A percentile compares a stretch with the other conserved stretches of the same genome.
These are phyloP conservation scores for Myxozyma udenii DNA, from an alignment of 805 yeast genomes.

Conservation along the genomic window DNA sequence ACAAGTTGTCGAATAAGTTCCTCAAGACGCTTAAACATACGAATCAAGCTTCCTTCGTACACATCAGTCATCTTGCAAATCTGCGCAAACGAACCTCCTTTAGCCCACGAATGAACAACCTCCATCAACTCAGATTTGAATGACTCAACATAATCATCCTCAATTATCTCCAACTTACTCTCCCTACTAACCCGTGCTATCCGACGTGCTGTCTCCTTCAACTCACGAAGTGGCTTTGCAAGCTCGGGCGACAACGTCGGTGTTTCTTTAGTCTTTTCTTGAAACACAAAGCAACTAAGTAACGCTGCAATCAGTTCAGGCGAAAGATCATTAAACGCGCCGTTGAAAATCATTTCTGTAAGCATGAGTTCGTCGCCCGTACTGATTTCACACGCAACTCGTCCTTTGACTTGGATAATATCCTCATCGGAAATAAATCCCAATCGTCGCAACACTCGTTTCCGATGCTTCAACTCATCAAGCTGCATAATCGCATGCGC, in stretches of 20 bases:
- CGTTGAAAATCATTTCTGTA: slow-evolving; percentile 92
- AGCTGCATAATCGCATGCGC: slow-evolving; percentile 90
- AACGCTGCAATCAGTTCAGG: slow-evolving; percentile 92
- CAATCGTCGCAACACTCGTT: slow-evolving; percentile 84
- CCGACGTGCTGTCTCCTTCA: slow-evolving; percentile 87
- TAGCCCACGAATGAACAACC: slow-evolving; percentile 94
- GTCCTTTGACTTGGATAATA: slow-evolving; percentile 91
- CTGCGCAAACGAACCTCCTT: slow-evolving; percentile 92
- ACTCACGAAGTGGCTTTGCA: slow-evolving; percentile 82
- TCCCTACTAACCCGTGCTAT: slow-evolving; percentile 88
- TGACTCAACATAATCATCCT: slow-evolving; percentile 86
- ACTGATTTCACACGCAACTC: slow-evolving; percentile 90
- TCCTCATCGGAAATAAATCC: slow-evolving; percentile 86
- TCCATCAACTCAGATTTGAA: slow-evolving; percentile 95
- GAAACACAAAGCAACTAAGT: slow-evolving; percentile 92
- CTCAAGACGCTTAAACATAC: slow-evolving; percentile 92
- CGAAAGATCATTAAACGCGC: slow-evolving; percentile 82
- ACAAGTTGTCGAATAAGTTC: slow-evolving; percentile 88
- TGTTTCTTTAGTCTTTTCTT: slow-evolving; percentile 86
- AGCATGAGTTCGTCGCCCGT: slow-evolving; percentile 61
- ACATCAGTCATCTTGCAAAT: slow-evolving; percentile 99
- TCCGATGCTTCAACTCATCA: slow-evolving; percentile 89
- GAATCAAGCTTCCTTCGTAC: slow-evolving; percentile 91
- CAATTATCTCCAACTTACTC: slow-evolving; percentile 83
- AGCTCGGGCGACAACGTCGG: slow-evolving; percentile 85